These are phyloP conservation scores for Podochytrium sp. DNA, from an alignment of 192 early-diverging fungal species.

Conservation along the genomic window DNA sequence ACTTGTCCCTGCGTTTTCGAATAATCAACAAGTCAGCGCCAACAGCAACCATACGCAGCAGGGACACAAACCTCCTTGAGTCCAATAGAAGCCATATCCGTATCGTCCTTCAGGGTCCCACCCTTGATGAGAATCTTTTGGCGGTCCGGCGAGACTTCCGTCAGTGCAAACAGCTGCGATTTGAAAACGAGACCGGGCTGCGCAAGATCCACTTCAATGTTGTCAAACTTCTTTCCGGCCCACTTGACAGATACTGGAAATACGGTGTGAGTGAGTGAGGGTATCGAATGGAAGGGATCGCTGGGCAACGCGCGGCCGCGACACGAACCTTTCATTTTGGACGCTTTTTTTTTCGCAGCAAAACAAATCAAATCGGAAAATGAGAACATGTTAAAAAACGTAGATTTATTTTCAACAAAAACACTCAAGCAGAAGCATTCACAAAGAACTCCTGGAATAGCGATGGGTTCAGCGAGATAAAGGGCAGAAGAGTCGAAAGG, in stretches of 20 bases:
- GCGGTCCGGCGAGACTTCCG: slow-evolving; percentile 87
- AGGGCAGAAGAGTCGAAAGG: not conserved
- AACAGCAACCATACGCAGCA: no score
- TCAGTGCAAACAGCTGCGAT: slow-evolving; percentile 85
- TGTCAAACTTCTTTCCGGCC: slow-evolving; percentile 84
- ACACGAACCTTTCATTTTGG: slow-evolving; percentile 4
- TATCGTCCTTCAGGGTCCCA: slow-evolving; percentile 77
- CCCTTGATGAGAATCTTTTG: slow-evolving; percentile 97
- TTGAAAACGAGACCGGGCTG: slow-evolving; percentile 84
- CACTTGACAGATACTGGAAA: slow-evolving; percentile 83
- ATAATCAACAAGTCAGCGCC: not conserved
- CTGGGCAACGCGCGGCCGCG: not conserved
- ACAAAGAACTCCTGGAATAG: slow-evolving; percentile 3
- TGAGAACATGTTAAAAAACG: no score
- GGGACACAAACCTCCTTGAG: slow-evolving; percentile 12
- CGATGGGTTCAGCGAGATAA: not conserved
- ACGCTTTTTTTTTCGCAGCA: not conserved
- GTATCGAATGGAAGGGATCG: not conserved
- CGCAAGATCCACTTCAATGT: slow-evolving; percentile 73
- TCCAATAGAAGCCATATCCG: slow-evolving; percentile 14
- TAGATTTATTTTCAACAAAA: not conserved
- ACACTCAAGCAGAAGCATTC: slow-evolving; percentile 1
- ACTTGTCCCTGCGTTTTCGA: slow-evolving; percentile 13
- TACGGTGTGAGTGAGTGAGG: not conserved
- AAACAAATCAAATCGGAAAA: not conserved